Base-by-base conservation (phyloP, 106 monocot genomes). In the Cymbidium sinense region DNA sequence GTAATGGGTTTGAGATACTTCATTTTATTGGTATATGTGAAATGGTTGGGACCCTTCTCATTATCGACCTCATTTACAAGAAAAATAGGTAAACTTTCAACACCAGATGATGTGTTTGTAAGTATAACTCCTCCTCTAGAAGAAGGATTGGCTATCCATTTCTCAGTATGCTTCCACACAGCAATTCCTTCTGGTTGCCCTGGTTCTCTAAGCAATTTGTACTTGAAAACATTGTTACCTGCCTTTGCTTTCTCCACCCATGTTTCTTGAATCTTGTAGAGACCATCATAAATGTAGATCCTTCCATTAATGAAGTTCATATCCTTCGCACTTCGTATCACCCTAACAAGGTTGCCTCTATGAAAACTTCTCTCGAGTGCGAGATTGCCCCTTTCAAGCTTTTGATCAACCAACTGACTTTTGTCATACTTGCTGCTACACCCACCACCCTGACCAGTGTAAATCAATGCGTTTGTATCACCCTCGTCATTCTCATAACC, bases 231-330 rank as follows among this genome's bases (percentile, higher is more conserved):
- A 74, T 85, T 90, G 50, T 82, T 87, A 3, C 95, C 95, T 20
- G 75, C 35, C 73, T 93, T 95, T 2, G 82, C 83, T 54, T 79
- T 93, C 61, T 92, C 92, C 20, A 82, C 47, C 92, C 92, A 95
- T 11, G 85, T 88, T 20, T 81, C 78, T 5, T 83, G 41, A 62
- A 95, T 77, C 75, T 83, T 86, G 78, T 95, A 95, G 8, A 95
- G 78, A 27, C 95, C 95, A 72, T 95, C 95, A 77, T 95, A 95
- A 44, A 90, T 69, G 58, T 95, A 95, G 67, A 92, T 86, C 77
- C 83, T 93, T 17, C 88, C 85, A 76, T 65, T 76, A 10, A 27
- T 77, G 11, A 27, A 28, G 67, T 21, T 75, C 6, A 35, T 51
- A 79, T 92, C 88, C 69, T 85, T 90, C 28, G 77, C 79, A 71